Evolutionary conservation across 306 rosid species (phyloP).

Genomic region (Astragalus glycyphyllos): DNA sequence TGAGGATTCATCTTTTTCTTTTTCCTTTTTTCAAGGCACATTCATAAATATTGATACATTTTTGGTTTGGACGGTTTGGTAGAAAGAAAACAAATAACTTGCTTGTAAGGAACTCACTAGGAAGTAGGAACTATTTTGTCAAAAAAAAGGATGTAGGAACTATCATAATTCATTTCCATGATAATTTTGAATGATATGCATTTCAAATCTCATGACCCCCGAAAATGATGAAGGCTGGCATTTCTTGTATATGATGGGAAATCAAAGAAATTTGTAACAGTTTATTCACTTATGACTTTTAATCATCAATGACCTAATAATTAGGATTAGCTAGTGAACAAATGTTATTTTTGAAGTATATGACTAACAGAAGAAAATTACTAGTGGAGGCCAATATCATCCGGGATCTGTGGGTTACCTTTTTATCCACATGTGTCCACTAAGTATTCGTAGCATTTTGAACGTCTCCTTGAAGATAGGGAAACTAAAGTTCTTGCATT

Average conservation of each 20-base stretch:
- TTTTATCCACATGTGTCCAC: neutral
- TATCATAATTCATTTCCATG: neutral
- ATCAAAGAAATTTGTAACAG: neutral
- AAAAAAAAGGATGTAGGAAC: neutral
- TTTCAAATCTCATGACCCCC: slow-evolving; percentile 18
- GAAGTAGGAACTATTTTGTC: neutral
- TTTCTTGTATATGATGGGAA: neutral
- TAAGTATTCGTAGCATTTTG: slow-evolving; percentile 22
- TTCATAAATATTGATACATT: slow-evolving; percentile 18
- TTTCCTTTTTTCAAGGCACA: neutral
- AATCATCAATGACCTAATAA: slow-evolving; percentile 2
- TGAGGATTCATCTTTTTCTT: neutral
- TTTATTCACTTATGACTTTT: slow-evolving; percentile 13
- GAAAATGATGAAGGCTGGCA: slow-evolving; percentile 1
- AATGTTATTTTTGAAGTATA: slow-evolving; percentile 7
- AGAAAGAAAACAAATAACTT: neutral
- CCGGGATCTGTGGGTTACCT: slow-evolving; percentile 28
- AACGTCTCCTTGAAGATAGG: slow-evolving; percentile 26
- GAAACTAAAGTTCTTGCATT: slow-evolving; percentile 37
- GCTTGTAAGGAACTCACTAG: slow-evolving; percentile 5
- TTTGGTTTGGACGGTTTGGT: too few species aligned
- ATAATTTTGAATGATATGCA: slow-evolving; percentile 10
- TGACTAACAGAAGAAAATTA: slow-evolving; percentile 11
- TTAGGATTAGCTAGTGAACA: slow-evolving; percentile 13
- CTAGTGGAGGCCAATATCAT: slow-evolving; percentile 25